Conservation (phyloP, 139 green algal species). For the Prasinococcaceae sp. region DNA sequence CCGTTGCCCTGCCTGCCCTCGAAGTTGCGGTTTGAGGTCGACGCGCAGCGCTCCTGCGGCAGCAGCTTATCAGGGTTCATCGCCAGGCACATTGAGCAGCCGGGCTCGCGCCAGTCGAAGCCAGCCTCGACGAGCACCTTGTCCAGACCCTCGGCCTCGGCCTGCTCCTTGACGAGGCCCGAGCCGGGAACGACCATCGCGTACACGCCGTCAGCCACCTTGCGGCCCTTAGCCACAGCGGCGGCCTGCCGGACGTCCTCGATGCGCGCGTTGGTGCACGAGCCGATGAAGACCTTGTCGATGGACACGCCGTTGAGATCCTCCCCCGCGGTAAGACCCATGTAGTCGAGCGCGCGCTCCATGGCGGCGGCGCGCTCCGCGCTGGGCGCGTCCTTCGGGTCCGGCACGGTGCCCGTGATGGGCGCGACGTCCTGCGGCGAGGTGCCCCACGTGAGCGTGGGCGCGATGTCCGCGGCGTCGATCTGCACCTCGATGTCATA, state of each 20-base stretch:
- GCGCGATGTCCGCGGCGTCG: slow-evolving; percentile 20
- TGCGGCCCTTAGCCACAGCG: slow-evolving; percentile 22
- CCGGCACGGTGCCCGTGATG: slow-evolving; percentile 21
- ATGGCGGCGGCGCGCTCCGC: slow-evolving; percentile 17
- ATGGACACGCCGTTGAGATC: slow-evolving; percentile 17
- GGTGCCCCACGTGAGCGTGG: slow-evolving; percentile 27
- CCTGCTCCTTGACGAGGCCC: slow-evolving; percentile 30
- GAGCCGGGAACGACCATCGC: slow-evolving; percentile 34
- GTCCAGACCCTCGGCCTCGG: slow-evolving; percentile 28
- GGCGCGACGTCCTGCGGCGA: slow-evolving; percentile 10
- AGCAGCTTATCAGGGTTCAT: slow-evolving; percentile 36
- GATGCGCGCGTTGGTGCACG: slow-evolving; percentile 32
- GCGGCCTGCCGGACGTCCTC: slow-evolving; percentile 30
- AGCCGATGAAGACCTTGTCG: slow-evolving; percentile 36
- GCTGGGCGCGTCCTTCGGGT: slow-evolving; percentile 15
- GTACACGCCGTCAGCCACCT: slow-evolving; percentile 17
- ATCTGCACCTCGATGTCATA: slow-evolving; percentile 29
- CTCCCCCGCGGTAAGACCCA: slow-evolving; percentile 24
- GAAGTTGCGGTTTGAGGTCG: slow-evolving; percentile 34
- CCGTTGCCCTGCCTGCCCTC: slow-evolving; percentile 30
- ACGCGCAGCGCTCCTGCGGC: slow-evolving; percentile 26
- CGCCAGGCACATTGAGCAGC: slow-evolving; percentile 31
- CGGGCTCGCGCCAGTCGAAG: slow-evolving; percentile 32
- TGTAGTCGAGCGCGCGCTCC: slow-evolving; percentile 28
- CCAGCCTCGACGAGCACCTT: slow-evolving; percentile 29